These are phyloP conservation scores for Ceratocystis destructans DNA, from an alignment of 2,329 filamentous ascomycete species.

Conservation along the genomic window DNA sequence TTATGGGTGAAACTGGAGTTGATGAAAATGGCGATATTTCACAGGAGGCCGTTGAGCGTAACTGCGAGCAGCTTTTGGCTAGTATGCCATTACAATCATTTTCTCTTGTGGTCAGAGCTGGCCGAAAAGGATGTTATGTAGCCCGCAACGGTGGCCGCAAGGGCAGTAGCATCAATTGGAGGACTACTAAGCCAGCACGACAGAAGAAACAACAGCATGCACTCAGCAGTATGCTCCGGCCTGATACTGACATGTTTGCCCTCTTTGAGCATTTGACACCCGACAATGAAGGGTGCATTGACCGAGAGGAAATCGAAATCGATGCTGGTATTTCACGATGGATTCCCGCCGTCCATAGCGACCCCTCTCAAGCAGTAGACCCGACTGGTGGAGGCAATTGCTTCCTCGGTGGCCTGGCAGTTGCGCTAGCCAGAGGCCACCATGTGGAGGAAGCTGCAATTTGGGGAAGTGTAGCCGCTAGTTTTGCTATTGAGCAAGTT, in stretches of 20 bases:
- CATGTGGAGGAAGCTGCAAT: constrained; percentile 55
- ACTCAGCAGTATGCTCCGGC: constrained; percentile 35
- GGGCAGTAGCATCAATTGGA: constrained; percentile 25
- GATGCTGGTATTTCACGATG: constrained; percentile 55
- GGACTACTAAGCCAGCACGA: constrained; percentile 27
- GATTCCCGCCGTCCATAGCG: constrained; percentile 62
- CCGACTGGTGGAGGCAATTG: constrained; percentile 90
- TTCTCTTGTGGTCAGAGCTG: constrained; percentile 55
- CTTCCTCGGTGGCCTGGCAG: constrained; percentile 53
- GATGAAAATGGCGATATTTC: constrained; percentile 43
- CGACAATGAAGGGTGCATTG: constrained; percentile 38
- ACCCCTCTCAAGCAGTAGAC: constrained; percentile 53
- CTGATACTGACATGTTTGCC: constrained; percentile 49
- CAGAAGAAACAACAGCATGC: not conserved
- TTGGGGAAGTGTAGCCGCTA: constrained; percentile 72
- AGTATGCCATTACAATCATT: constrained; percentile 52
- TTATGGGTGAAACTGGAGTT: constrained; percentile 54
- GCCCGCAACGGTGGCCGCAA: constrained; percentile 44
- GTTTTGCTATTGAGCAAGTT: constrained; percentile 89
- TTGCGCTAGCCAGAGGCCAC: constrained; percentile 46
- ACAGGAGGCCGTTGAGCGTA: constrained; percentile 39
- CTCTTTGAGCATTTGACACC: constrained; percentile 46
- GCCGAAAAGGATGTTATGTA: constrained; percentile 57
- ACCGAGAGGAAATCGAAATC: constrained; percentile 45
- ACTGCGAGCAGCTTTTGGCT: constrained; percentile 48